A percentile compares a stretch with the other conserved stretches of the same genome.
Conservation (phyloP, 768 basidiomycete genomes). For the Lactarius trivialis region DNA sequence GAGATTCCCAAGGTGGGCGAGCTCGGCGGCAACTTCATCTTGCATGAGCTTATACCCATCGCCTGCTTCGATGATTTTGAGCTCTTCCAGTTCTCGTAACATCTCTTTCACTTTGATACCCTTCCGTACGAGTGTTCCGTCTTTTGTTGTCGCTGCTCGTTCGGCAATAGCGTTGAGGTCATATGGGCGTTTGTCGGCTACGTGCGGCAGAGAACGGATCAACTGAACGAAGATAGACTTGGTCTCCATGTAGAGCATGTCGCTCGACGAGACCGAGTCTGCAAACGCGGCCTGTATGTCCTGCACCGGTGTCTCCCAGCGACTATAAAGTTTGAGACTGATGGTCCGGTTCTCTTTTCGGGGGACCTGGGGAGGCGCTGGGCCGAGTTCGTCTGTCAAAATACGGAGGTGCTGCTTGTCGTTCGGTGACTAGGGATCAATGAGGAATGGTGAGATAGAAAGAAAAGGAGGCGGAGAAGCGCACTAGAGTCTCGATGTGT, state of each 20-base stretch:
- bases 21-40: constrained; percentile 93
- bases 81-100: constrained; percentile 90
- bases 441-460: neutral
- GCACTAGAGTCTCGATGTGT: constrained; percentile 88
- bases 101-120: constrained; percentile 99
- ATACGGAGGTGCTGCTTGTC: constrained; percentile 98
- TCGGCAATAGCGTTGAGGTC: constrained; percentile 87
- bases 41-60: constrained; percentile 95
- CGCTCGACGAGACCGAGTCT: constrained; percentile 94
- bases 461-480: constrained; percentile 27
- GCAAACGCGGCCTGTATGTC: constrained; percentile 95
- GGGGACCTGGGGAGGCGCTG: constrained; percentile 91
- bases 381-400: constrained; percentile 90
- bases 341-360: constrained; percentile 96
- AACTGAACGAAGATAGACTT: constrained; percentile 99
- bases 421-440: constrained; percentile 69
- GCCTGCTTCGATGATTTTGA: constrained; percentile 69
- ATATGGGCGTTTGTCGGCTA: constrained; percentile 80
- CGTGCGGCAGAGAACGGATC: constrained; percentile 86
- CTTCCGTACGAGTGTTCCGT: constrained; percentile 88
- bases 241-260: constrained; percentile 99
- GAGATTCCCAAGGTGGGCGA: constrained; percentile 92
- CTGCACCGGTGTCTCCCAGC: constrained; percentile 99
- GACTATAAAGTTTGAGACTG: constrained; percentile 87
- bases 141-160: constrained; percentile 94